phyloP scores from a whole-genome alignment of 1,284 basidiomycete species.

The Apiotrichum gracile region DNA sequence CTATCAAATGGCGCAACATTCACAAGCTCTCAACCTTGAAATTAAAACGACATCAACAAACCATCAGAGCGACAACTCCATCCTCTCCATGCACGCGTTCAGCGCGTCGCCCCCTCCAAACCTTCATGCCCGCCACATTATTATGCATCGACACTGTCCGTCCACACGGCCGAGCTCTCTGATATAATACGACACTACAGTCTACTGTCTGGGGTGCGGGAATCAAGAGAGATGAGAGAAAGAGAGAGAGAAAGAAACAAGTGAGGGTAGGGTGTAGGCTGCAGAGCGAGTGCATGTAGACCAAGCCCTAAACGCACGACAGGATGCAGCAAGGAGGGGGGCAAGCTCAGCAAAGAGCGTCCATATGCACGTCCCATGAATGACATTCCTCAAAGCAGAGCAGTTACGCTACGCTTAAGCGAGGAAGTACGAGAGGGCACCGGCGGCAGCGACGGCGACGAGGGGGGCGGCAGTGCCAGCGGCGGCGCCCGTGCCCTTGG shows the following conservation, averaged over 20 bases:
- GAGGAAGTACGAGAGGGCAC: constrained; percentile 7
- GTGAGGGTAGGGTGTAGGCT: background rate
- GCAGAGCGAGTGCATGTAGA: background rate
- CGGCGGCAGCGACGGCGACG: constrained; percentile 7
- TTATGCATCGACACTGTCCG: constrained; percentile 6
- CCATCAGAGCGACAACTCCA: too few species aligned
- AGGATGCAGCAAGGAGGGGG: background rate
- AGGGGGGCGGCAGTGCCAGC: background rate
- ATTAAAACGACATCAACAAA: too few species aligned
- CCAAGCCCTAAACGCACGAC: background rate
- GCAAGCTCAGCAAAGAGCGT: too few species aligned
- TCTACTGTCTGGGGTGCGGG: background rate
- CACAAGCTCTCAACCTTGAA: too few species aligned
- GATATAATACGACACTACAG: background rate
- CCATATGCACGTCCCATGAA: background rate
- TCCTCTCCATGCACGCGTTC: too few species aligned
- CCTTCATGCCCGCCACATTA: background rate
- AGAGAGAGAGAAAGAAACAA: background rate
- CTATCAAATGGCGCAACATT: too few species aligned
- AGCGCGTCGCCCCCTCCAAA: too few species aligned
- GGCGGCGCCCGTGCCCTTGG: background rate
- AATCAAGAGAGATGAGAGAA: background rate
- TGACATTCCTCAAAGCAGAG: background rate
- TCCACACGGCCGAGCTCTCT: background rate
- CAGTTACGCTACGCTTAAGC: background rate